A percentile compares a stretch with the other conserved stretches of the same genome.
phyloP scores from a whole-genome alignment of 768 basidiomycete genomes.

The Filobasidium floriforme region DNA sequence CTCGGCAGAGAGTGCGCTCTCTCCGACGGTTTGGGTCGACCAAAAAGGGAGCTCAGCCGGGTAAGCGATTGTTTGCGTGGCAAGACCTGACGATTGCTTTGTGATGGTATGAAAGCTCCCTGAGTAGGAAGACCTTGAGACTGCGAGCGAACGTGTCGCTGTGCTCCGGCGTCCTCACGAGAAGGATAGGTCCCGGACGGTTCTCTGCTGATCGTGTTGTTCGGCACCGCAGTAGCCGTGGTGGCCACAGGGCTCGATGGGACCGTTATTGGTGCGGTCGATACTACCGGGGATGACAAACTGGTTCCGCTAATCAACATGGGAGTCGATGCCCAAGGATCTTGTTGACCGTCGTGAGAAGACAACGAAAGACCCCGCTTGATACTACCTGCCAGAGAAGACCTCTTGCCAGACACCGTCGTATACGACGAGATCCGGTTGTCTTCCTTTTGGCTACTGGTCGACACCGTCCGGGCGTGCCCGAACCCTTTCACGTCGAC shows the following conservation, averaged over 20 bases:
- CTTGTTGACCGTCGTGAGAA: conserved; percentile 12
- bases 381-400: conserved; percentile 18
- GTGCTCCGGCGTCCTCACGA: neutral
- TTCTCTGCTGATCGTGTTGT: too few species aligned
- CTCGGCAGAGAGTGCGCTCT: neutral
- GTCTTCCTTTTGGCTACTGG: neutral
- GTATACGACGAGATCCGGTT: conserved; percentile 7
- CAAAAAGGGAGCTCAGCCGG: neutral
- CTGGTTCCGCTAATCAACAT: neutral
- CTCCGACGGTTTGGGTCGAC: neutral
- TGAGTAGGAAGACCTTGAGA: neutral
- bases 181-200: too few species aligned
- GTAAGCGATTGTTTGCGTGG: conserved; percentile 4
- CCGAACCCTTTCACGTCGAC: conserved; percentile 27
- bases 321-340: neutral
- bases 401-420: conserved; percentile 17
- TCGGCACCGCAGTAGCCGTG: too few species aligned
- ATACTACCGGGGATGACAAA: neutral
- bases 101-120: neutral
- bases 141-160: neutral
- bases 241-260: neutral
- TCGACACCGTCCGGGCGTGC: conserved; percentile 8
- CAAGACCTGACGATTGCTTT: neutral
- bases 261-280: neutral
- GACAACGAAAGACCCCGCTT: conserved; percentile 19